These are phyloP conservation scores for Spinacia oleracea DNA, from an alignment of 179 eudicot species.

Conservation along the genomic window DNA sequence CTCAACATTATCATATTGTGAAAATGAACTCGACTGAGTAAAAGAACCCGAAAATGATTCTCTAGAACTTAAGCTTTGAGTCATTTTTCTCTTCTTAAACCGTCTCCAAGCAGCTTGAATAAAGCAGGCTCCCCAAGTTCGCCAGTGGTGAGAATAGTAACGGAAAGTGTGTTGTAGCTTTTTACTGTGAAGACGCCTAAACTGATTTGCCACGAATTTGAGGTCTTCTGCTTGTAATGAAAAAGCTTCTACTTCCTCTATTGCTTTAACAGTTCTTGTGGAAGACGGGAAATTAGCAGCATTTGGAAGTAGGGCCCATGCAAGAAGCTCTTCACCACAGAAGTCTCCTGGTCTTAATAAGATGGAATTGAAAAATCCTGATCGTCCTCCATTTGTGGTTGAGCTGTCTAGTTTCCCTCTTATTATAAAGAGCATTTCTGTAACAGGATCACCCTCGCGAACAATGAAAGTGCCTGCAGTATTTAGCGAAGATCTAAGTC, in stretches of 20 bases:
- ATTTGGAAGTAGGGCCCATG: constrained; percentile 71
- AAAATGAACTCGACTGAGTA: constrained; percentile 13
- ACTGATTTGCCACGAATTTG: constrained; percentile 75
- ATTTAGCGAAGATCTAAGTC: constrained; percentile 61
- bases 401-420: constrained; percentile 72
- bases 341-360: constrained; percentile 70
- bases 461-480: constrained; percentile 73
- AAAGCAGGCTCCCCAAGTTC: constrained; percentile 84
- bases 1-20: constrained; percentile 22
- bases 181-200: constrained; percentile 79
- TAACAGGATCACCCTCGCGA: constrained; percentile 82
- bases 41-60: constrained; percentile 47
- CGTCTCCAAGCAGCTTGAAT: constrained; percentile 82
- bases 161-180: constrained; percentile 77
- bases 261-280: constrained; percentile 69
- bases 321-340: constrained; percentile 86
- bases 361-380: constrained; percentile 74
- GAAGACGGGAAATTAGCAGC: constrained; percentile 63
- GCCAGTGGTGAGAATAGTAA: constrained; percentile 77
- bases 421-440: constrained; percentile 73
- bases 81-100: constrained; percentile 51
- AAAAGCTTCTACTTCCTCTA: constrained; percentile 80
- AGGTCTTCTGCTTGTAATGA: constrained; percentile 75
- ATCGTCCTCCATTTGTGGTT: constrained; percentile 78
- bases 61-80: constrained; percentile 35